A percentile compares a stretch with the other conserved stretches of the same genome.
Evolutionary conservation across 495 filamentous ascomycete genomes (phyloP).

Genomic region (Trichoderma asperelloides): DNA sequence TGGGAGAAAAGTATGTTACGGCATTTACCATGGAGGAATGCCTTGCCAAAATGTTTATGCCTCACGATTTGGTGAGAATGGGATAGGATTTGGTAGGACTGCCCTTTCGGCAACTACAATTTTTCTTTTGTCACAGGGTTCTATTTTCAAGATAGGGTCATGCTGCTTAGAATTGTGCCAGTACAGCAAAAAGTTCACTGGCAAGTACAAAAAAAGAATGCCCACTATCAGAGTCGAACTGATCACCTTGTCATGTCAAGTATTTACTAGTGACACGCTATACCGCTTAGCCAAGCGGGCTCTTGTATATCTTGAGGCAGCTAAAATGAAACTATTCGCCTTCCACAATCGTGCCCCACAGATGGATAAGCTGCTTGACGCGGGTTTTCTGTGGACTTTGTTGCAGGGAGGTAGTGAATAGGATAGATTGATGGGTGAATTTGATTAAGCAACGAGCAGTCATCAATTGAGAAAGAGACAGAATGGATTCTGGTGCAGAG

Average conservation of each 20-base stretch:
- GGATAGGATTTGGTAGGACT: neutral
- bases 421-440: too few species aligned
- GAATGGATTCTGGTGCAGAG: too few species aligned
- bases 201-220: neutral
- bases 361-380: too few species aligned
- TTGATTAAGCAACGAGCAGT: too few species aligned
- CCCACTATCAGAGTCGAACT: conserved; percentile 8
- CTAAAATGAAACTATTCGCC: neutral
- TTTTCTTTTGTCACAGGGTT: neutral
- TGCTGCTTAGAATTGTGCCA: neutral
- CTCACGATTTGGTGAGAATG: neutral
- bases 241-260: conserved; percentile 7
- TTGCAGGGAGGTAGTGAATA: too few species aligned
- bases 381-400: too few species aligned
- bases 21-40: neutral
- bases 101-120: neutral
- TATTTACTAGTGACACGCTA: conserved; percentile 5
- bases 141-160: neutral
- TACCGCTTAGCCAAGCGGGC: conserved; percentile 8
- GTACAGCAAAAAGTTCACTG: neutral
- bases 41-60: neutral
- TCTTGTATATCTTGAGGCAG: neutral
- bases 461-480: too few species aligned
- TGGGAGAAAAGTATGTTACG: neutral
- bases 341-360: too few species aligned